Percentiles rank a stretch among this genome's conserved stretches.
These are phyloP conservation scores for Trypethelium eluteriae DNA, from an alignment of 495 filamentous ascomycete genomes.

Conservation along the genomic window DNA sequence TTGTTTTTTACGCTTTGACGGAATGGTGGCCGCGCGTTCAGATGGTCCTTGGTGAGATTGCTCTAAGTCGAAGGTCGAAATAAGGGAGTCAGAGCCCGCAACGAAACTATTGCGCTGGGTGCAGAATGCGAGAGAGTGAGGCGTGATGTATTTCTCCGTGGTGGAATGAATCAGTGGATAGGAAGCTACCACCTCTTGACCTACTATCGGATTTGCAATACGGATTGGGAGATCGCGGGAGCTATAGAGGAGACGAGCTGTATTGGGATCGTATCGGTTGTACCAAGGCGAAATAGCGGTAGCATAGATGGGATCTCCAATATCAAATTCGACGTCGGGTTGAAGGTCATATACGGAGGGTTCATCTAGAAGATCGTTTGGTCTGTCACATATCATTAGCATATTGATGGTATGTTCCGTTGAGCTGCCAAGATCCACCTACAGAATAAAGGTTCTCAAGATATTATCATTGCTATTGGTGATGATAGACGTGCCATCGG, in stretches of 20 bases:
- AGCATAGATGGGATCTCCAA: conserved; percentile 63
- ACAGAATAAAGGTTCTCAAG: conserved; percentile 65
- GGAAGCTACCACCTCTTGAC: conserved; percentile 39
- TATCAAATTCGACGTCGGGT: conserved; percentile 53
- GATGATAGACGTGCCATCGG: conserved; percentile 75
- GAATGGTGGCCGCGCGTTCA: conserved; percentile 59
- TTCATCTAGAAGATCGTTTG: conserved; percentile 59
- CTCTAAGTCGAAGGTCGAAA: conserved; percentile 72
- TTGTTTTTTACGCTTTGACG: conserved; percentile 59
- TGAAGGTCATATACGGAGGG: conserved; percentile 41
- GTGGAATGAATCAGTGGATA: conserved; percentile 67
- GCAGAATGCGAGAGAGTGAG: conserved; percentile 66
- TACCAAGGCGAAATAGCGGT: conserved; percentile 67
- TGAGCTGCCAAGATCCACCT: conserved; percentile 18
- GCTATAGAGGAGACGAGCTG: conserved; percentile 61
- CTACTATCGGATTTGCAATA: conserved; percentile 51
- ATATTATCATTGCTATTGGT: conserved; percentile 63
- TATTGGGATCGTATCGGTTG: conserved; percentile 54
- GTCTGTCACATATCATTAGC: conserved; percentile 34
- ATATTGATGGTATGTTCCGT: conserved; percentile 8
- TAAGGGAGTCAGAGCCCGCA: conserved; percentile 63
- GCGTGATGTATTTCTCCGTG: conserved; percentile 71
- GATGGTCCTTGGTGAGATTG: conserved; percentile 58
- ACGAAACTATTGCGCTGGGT: conserved; percentile 54
- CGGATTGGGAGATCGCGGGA: conserved; percentile 67